phyloP scores from a whole-genome alignment of 2,329 filamentous ascomycete species.

The Pyrenophora tritici-repentis region DNA sequence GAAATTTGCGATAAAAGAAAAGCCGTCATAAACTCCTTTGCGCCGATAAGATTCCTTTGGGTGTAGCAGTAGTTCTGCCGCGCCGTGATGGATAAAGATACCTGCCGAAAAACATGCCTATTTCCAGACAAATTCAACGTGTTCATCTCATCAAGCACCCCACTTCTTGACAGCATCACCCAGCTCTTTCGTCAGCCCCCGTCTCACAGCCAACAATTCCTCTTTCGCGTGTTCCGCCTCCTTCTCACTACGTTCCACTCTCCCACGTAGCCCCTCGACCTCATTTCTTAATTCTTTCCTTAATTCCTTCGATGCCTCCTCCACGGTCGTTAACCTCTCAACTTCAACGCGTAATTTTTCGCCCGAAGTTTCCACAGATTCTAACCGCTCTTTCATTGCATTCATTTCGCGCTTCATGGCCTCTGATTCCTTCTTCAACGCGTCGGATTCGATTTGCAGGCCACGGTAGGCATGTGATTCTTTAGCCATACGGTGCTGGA shows the following conservation, averaged over 20 bases:
- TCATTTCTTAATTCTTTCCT: constrained; percentile 8
- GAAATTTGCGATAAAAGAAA: no score
- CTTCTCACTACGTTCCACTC: constrained; percentile 13
- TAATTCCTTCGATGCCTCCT: constrained; percentile 4
- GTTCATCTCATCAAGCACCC: constrained; percentile 5
- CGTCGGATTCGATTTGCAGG: constrained; percentile 12
- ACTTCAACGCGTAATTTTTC: constrained; percentile 6
- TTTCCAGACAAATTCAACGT: no score
- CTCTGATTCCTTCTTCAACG: constrained; percentile 7
- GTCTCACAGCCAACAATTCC: constrained; percentile 7
- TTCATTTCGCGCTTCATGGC: constrained; percentile 11
- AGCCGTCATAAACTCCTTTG: no score
- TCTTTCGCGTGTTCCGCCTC: constrained; percentile 12
- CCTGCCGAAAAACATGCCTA: no score
- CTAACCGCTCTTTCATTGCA: constrained; percentile 17
- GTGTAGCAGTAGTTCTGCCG: no score
- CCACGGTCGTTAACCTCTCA: background rate
- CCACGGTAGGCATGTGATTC: constrained; percentile 12
- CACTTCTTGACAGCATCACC: constrained; percentile 16
- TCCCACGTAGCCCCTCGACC: constrained; percentile 6
- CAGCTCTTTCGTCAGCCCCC: constrained; percentile 10
- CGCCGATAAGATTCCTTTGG: no score
- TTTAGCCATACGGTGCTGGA: constrained; percentile 14
- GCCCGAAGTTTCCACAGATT: constrained; percentile 8
- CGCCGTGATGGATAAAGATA: no score